Conservation (phyloP, 805 yeast species). For the Wickerhamiella australiensis region DNA sequence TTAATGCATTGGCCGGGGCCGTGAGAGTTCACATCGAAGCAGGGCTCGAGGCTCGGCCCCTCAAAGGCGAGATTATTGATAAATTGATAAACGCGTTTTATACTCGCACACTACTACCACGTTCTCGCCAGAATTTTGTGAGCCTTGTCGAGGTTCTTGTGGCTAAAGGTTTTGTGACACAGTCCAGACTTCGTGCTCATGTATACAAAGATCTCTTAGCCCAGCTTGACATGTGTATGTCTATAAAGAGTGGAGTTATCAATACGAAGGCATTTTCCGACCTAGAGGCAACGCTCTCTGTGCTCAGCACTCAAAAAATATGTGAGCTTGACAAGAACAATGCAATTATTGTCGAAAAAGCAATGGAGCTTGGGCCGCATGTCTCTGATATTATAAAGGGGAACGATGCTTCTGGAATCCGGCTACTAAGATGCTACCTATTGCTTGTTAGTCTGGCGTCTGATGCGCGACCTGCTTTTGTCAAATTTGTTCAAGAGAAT, state of each 20-base stretch:
- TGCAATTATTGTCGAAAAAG: background rate
- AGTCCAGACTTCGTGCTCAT: background rate
- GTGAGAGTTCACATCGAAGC: background rate
- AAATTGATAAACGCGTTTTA: background rate
- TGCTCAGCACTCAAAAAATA: background rate
- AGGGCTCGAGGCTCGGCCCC: background rate
- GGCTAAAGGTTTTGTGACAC: background rate
- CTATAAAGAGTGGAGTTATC: background rate
- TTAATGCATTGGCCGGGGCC: background rate
- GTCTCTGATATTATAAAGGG: background rate
- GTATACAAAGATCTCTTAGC: background rate
- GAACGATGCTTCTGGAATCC: background rate
- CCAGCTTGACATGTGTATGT: background rate
- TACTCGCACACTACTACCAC: background rate
- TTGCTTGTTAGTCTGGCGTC: background rate
- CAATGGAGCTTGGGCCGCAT: background rate
- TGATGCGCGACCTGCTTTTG: background rate
- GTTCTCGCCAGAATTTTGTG: background rate
- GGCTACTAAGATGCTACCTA: background rate
- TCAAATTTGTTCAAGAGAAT: background rate
- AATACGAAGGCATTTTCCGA: background rate
- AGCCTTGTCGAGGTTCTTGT: background rate
- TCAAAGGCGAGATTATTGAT: background rate
- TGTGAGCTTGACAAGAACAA: background rate
- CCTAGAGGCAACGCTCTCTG: background rate